Percentiles rank a stretch among this genome's conserved stretches.
Conservation (phyloP, 768 basidiomycete genomes). For the Hemileccinum rubropunctum region DNA sequence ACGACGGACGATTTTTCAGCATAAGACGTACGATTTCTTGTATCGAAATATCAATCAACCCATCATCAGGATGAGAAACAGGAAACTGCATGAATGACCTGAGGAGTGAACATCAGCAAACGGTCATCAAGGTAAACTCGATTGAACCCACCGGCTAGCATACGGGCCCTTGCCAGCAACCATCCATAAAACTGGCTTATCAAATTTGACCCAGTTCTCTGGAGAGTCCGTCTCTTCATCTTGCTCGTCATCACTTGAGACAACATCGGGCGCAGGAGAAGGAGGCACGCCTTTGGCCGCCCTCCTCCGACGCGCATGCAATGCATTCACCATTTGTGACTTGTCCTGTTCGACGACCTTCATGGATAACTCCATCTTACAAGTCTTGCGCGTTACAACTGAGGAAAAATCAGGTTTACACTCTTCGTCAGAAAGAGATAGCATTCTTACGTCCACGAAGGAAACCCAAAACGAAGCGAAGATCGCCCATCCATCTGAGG, state of each 20-base stretch:
- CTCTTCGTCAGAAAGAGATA: background rate
- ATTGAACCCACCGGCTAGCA: constrained; percentile 51
- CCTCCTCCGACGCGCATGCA: constrained; percentile 38
- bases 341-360: constrained; percentile 73
- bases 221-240: constrained; percentile 32
- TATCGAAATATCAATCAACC: constrained; percentile 67
- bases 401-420: constrained; percentile 1
- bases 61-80: constrained; percentile 75
- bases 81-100: constrained; percentile 85
- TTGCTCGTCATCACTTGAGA: constrained; percentile 10
- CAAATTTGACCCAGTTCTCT: constrained; percentile 68
- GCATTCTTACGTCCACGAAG: constrained; percentile 57
- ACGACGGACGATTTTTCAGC: background rate
- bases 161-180: constrained; percentile 81
- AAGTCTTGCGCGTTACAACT: constrained; percentile 64
- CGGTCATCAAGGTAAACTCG: background rate
- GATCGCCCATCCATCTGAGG: constrained; percentile 83
- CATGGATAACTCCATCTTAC: constrained; percentile 67
- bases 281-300: constrained; percentile 13
- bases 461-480: constrained; percentile 72
- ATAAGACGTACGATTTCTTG: constrained; percentile 53
- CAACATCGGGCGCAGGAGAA: constrained; percentile 10
- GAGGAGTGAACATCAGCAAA: background rate
- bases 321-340: constrained; percentile 57
- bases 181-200: constrained; percentile 65